A percentile compares a stretch with the other conserved stretches of the same genome.
Conservation (phyloP, 306 rosid species). For the Adenanthera pavonina region DNA sequence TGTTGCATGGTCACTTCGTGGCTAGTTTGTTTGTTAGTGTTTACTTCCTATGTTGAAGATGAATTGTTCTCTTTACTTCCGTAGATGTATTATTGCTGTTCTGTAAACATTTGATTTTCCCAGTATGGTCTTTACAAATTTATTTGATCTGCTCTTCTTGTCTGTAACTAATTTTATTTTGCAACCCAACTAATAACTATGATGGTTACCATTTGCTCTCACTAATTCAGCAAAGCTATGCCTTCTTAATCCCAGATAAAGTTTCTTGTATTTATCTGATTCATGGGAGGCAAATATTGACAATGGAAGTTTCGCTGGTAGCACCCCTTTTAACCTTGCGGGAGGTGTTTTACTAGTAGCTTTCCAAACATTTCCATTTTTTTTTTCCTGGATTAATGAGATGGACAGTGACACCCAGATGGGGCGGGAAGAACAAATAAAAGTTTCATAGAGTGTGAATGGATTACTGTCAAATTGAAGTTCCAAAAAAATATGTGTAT, state of each 20-base stretch:
- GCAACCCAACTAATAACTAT: conserved; percentile 7
- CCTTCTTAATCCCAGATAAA: conserved; percentile 61
- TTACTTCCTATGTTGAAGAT: conserved; percentile 7
- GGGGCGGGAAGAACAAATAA: conserved; percentile 13
- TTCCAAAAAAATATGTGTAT: background rate
- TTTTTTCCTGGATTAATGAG: background rate
- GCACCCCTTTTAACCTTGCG: conserved; percentile 33
- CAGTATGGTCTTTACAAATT: conserved; percentile 11
- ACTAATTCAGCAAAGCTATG: conserved; percentile 16
- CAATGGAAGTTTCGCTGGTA: conserved; percentile 40
- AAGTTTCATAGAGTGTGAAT: conserved; percentile 3
- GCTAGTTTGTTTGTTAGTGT: conserved; percentile 27
- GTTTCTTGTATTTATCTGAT: conserved; percentile 50
- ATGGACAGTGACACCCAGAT: background rate
- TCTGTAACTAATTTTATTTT: conserved; percentile 6
- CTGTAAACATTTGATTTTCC: background rate
- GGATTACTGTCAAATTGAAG: background rate
- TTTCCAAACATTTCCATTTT: conserved; percentile 44
- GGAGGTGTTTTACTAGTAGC: conserved; percentile 51
- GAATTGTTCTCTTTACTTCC: background rate
- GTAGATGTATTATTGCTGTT: conserved; percentile 13
- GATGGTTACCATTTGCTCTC: conserved; percentile 25
- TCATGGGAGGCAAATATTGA: conserved; percentile 52
- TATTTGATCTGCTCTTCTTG: conserved; percentile 18
- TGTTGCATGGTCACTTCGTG: background rate